A percentile compares a stretch with the other conserved stretches of the same genome.
These are phyloP conservation scores for Rauvolfia tetraphylla DNA, from an alignment of 257 asterid genomes.

Conservation along the genomic window DNA sequence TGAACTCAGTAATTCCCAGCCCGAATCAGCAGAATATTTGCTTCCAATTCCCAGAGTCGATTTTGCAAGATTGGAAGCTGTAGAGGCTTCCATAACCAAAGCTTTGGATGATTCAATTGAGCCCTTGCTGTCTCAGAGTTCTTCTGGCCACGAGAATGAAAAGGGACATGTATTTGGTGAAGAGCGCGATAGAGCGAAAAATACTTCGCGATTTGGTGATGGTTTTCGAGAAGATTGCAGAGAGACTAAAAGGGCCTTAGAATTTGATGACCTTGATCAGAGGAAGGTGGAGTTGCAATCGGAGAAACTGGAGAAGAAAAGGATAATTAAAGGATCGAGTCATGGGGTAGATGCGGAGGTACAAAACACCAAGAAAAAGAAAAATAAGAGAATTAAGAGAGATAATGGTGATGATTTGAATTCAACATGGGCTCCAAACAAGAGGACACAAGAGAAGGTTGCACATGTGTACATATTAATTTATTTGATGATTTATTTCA, in stretches of 20 bases:
- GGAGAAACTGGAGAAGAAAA: slow-evolving; percentile 23
- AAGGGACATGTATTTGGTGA: slow-evolving; percentile 18
- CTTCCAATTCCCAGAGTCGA: slow-evolving; percentile 28
- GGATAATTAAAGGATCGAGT: slow-evolving; percentile 5
- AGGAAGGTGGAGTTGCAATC: slow-evolving; percentile 11
- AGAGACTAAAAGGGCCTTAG: slow-evolving; percentile 49
- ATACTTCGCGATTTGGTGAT: not conserved
- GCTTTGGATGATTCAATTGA: slow-evolving; percentile 34
- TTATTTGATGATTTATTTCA: not conserved
- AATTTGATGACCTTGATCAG: slow-evolving; percentile 12
- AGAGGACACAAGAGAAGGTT: slow-evolving; percentile 73
- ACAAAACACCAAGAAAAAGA: slow-evolving; percentile 31
- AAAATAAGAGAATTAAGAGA: slow-evolving; percentile 37
- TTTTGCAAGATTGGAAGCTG: slow-evolving; percentile 31
- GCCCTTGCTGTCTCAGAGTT: slow-evolving; percentile 26
- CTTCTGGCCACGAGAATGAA: slow-evolving; percentile 21
- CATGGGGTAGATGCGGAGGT: slow-evolving; percentile 9
- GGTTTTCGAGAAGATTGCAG: slow-evolving; percentile 15
- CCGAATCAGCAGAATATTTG: slow-evolving; percentile 17
- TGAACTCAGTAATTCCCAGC: slow-evolving; percentile 16
- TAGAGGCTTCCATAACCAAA: slow-evolving; percentile 23
- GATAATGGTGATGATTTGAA: slow-evolving; percentile 25
- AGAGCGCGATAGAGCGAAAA: slow-evolving; percentile 10
- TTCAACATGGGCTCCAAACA: slow-evolving; percentile 28
- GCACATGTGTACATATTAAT: not conserved